Evolutionary conservation across 352 stramenopile genomes (phyloP).

Genomic region (Pythium aquatile): DNA sequence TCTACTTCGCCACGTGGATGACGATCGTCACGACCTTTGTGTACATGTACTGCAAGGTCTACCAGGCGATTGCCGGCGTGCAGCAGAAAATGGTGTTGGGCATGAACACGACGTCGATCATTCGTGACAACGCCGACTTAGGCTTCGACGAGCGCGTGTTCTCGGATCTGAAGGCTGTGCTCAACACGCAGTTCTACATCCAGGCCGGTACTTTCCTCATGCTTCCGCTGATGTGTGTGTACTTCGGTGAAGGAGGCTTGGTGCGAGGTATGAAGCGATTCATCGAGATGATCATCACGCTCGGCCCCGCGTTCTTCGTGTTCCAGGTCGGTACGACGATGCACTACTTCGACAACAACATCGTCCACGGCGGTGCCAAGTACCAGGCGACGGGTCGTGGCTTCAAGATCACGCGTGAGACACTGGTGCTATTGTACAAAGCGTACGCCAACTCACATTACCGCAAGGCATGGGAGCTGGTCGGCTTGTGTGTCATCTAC

Average conservation of each 20-base stretch:
- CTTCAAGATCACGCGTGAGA: conserved; percentile 84
- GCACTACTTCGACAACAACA: conserved; percentile 87
- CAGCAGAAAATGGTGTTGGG: conserved; percentile 68
- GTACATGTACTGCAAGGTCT: conserved; percentile 87
- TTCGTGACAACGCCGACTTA: conserved; percentile 49
- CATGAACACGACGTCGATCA: conserved; percentile 71
- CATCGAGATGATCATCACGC: conserved; percentile 77
- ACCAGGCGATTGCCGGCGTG: conserved; percentile 70
- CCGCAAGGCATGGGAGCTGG: conserved; percentile 75
- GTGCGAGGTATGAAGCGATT: conserved; percentile 63
- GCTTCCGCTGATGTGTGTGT: conserved; percentile 70
- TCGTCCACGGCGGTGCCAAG: conserved; percentile 72
- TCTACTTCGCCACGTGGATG: conserved; percentile 88
- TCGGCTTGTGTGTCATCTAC: conserved; percentile 77
- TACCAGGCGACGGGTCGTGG: conserved; percentile 82
- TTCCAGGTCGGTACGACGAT: conserved; percentile 83
- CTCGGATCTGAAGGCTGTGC: conserved; percentile 54
- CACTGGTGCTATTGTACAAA: conserved; percentile 81
- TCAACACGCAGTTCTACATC: conserved; percentile 88
- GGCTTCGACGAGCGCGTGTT: conserved; percentile 66
- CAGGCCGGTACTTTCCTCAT: conserved; percentile 77
- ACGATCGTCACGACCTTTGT: conserved; percentile 87
- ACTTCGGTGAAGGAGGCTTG: conserved; percentile 79
- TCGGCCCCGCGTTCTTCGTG: conserved; percentile 72
- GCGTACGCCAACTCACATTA: conserved; percentile 73